phyloP scores from a whole-genome alignment of 192 early-diverging fungal species.

The Podila horticola region DNA sequence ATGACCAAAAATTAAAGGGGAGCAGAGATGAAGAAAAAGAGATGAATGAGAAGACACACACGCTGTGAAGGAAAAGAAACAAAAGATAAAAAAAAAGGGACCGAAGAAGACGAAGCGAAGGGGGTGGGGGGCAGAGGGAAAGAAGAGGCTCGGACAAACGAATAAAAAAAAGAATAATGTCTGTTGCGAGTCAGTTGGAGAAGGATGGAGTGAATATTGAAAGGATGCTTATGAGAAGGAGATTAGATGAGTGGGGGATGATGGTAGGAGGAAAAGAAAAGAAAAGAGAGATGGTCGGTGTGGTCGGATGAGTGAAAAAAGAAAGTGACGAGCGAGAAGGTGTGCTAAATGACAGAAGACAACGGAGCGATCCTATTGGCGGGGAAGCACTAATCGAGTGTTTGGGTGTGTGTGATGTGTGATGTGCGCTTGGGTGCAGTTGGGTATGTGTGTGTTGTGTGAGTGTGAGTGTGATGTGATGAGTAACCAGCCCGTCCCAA shows the following conservation, averaged over 20 bases:
- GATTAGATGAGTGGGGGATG: neutral
- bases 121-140: neutral
- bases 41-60: conserved; percentile 3
- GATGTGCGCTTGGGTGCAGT: neutral
- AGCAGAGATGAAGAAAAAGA: conserved; percentile 4
- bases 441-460: neutral
- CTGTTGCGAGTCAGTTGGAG: too few species aligned
- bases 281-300: neutral
- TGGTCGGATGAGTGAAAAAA: neutral
- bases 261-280: neutral
- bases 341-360: neutral
- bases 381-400: neutral
- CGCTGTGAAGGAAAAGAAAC: conserved; percentile 4
- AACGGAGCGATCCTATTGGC: conserved; percentile 1
- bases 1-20: neutral
- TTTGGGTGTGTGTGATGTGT: neutral
- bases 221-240: too few species aligned
- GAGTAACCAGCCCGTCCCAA: neutral
- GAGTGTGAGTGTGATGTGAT: neutral
- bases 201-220: too few species aligned
- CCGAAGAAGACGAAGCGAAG: neutral
- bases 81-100: conserved; percentile 1
- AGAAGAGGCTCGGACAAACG: neutral
- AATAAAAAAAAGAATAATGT: too few species aligned
- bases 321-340: conserved; percentile 1